These are phyloP conservation scores for Elsinoe australis DNA, from an alignment of 2,329 filamentous ascomycete genomes.

Conservation along the genomic window DNA sequence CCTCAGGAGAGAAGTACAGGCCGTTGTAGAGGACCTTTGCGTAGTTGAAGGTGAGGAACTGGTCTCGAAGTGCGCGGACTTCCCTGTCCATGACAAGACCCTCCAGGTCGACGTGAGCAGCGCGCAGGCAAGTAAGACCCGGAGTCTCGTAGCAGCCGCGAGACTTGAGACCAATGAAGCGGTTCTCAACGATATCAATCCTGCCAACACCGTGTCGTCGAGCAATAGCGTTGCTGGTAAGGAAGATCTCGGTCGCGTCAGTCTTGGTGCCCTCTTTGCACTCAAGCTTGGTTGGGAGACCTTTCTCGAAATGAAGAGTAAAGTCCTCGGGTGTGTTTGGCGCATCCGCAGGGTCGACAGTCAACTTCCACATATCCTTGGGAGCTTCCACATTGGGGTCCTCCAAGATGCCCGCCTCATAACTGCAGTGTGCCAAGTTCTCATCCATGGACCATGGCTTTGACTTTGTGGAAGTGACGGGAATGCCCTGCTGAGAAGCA, in stretches of 20 bases:
- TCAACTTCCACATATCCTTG: slow-evolving; percentile 72
- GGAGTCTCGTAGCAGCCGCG: slow-evolving; percentile 73
- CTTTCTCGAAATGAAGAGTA: slow-evolving; percentile 64
- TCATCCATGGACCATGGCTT: slow-evolving; percentile 63
- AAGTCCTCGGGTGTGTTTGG: slow-evolving; percentile 65
- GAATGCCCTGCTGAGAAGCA: slow-evolving; percentile 58
- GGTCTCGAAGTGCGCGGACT: slow-evolving; percentile 61
- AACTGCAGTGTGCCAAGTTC: slow-evolving; percentile 68
- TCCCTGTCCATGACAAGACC: slow-evolving; percentile 62
- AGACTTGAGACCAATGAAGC: slow-evolving; percentile 72
- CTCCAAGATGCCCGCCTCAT: slow-evolving; percentile 72
- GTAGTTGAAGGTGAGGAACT: slow-evolving; percentile 60
- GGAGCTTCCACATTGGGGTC: slow-evolving; percentile 58
- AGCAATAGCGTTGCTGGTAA: slow-evolving; percentile 62
- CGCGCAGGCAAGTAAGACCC: slow-evolving; percentile 49
- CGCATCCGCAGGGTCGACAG: slow-evolving; percentile 58
- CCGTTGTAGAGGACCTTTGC: slow-evolving; percentile 55
- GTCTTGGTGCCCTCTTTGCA: slow-evolving; percentile 53
- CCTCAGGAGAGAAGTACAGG: slow-evolving; percentile 62
- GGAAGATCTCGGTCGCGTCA: slow-evolving; percentile 64
- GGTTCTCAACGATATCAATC: slow-evolving; percentile 77
- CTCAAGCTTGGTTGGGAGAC: slow-evolving; percentile 62
- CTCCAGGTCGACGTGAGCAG: slow-evolving; percentile 55
- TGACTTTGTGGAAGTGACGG: slow-evolving; percentile 64
- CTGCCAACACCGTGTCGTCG: slow-evolving; percentile 66